Evolutionary conservation across 495 filamentous ascomycete genomes (phyloP).

Genomic region (Penicillium chermesinum): DNA sequence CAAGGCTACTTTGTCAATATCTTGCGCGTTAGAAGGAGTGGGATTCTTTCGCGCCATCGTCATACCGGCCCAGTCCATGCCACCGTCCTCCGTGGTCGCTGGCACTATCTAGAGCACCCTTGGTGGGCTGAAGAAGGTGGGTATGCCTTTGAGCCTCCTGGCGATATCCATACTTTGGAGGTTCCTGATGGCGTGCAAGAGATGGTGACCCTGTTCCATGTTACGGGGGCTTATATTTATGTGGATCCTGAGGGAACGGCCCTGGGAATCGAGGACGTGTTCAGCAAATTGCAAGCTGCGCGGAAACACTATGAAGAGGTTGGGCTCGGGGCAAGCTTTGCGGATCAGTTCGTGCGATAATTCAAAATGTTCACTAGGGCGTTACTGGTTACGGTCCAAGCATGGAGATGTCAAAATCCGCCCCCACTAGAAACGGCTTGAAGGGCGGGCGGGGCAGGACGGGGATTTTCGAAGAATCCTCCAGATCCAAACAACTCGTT

Average conservation of each 20-base stretch:
- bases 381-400: too few relatives aligned
- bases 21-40: slow-evolving; percentile 13
- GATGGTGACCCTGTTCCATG: slow-evolving; percentile 18
- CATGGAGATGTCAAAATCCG: too few relatives aligned
- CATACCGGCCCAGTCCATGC: slow-evolving; percentile 18
- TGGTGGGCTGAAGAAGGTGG: slow-evolving; percentile 19
- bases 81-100: slow-evolving; percentile 9
- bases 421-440: too few relatives aligned
- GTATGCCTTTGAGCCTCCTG: slow-evolving; percentile 17
- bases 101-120: slow-evolving; percentile 18
- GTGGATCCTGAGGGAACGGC: slow-evolving; percentile 10
- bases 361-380: too few relatives aligned
- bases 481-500: too few relatives aligned
- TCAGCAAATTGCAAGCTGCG: slow-evolving; percentile 14
- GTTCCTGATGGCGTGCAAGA: slow-evolving; percentile 15
- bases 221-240: slow-evolving; percentile 20
- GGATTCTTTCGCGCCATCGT: slow-evolving; percentile 16
- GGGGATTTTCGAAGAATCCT: too few relatives aligned
- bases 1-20: slow-evolving; percentile 21
- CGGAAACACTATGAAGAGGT: slow-evolving; percentile 14
- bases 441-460: too few relatives aligned
- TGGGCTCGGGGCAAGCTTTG: slow-evolving; percentile 12
- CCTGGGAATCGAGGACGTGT: slow-evolving; percentile 15
- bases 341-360: slow-evolving; percentile 15
- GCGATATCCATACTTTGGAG: slow-evolving; percentile 19